phyloP scores from a whole-genome alignment of 2,329 filamentous ascomycete species.

The Exserohilum turcica region DNA sequence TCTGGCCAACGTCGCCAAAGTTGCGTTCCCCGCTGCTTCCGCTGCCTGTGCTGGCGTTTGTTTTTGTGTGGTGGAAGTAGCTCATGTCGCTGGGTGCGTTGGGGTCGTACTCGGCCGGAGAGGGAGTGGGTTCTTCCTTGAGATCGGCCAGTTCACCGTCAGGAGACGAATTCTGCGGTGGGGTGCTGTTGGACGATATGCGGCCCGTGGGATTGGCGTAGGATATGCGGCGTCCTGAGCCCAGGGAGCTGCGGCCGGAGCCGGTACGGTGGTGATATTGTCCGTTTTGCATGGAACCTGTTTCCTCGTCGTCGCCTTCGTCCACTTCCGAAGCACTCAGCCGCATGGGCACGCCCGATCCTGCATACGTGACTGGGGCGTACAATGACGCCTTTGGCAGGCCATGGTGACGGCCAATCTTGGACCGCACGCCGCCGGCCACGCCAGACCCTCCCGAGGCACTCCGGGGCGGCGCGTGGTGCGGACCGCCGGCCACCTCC shows the following conservation, averaged over 20 bases:
- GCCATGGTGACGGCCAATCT: slow-evolving; percentile 80
- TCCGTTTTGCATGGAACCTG: slow-evolving; percentile 46
- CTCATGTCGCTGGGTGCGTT: slow-evolving; percentile 30
- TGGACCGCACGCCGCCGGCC: slow-evolving; percentile 68
- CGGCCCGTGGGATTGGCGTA: slow-evolving; percentile 51
- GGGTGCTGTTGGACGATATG: slow-evolving; percentile 59
- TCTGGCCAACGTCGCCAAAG: slow-evolving; percentile 60
- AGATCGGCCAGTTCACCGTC: slow-evolving; percentile 47
- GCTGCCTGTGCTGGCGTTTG: slow-evolving; percentile 51
- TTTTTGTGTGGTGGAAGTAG: slow-evolving; percentile 53
- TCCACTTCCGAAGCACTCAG: slow-evolving; percentile 96
- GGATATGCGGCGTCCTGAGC: slow-evolving; percentile 47
- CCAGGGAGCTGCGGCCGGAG: slow-evolving; percentile 72
- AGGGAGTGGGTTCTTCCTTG: slow-evolving; percentile 54
- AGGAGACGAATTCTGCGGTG: slow-evolving; percentile 53
- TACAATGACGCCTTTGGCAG: slow-evolving; percentile 81
- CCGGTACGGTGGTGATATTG: slow-evolving; percentile 70
- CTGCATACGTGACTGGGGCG: slow-evolving; percentile 73
- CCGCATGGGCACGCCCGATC: slow-evolving; percentile 85
- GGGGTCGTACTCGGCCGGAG: slow-evolving; percentile 45
- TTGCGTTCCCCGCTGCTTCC: slow-evolving; percentile 52
- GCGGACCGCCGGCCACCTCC: slow-evolving; percentile 72
- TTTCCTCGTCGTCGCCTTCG: slow-evolving; percentile 81
- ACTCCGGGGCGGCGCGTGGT: slow-evolving; percentile 45
- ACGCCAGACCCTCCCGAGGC: slow-evolving; percentile 47